Percentiles rank a stretch among this genome's conserved stretches.
These are phyloP conservation scores for Canna indica DNA, from an alignment of 176 grass and related monocot species.

Conservation along the genomic window DNA sequence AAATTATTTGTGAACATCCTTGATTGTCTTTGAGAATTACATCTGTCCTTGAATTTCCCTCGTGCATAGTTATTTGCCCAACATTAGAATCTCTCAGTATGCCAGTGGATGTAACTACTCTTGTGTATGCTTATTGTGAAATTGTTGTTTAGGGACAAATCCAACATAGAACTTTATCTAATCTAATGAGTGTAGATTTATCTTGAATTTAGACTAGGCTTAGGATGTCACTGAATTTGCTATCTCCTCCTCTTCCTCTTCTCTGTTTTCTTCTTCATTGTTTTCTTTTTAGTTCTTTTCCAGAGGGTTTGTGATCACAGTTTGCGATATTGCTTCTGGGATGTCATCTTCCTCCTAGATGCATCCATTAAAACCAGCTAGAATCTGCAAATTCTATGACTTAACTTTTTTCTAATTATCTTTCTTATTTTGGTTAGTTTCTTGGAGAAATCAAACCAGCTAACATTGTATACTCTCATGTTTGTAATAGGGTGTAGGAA, in stretches of 20 bases:
- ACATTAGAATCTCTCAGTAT: no score
- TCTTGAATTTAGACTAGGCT: no score
- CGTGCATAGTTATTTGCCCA: no score
- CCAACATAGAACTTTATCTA: no score
- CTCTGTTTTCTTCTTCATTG: not conserved
- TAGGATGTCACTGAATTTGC: no score
- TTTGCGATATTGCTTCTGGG: not conserved
- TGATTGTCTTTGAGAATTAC: not conserved
- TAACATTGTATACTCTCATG: not conserved
- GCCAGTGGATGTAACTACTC: no score
- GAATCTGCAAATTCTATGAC: not conserved
- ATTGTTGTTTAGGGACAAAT: no score
- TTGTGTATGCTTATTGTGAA: no score
- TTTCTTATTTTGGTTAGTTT: not conserved
- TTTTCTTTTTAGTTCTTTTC: not conserved
- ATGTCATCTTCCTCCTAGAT: not conserved
- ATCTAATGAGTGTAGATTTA: no score
- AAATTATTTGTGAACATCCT: no score
- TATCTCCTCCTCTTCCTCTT: not conserved
- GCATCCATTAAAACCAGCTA: not conserved
- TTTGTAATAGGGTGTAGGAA: slow-evolving; percentile 74
- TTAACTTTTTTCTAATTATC: no score
- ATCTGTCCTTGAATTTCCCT: not conserved
- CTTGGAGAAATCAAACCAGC: not conserved
- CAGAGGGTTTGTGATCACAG: not conserved